These are phyloP conservation scores for Fusarium begoniae DNA, from an alignment of 2,329 filamentous ascomycete genomes.

Conservation along the genomic window DNA sequence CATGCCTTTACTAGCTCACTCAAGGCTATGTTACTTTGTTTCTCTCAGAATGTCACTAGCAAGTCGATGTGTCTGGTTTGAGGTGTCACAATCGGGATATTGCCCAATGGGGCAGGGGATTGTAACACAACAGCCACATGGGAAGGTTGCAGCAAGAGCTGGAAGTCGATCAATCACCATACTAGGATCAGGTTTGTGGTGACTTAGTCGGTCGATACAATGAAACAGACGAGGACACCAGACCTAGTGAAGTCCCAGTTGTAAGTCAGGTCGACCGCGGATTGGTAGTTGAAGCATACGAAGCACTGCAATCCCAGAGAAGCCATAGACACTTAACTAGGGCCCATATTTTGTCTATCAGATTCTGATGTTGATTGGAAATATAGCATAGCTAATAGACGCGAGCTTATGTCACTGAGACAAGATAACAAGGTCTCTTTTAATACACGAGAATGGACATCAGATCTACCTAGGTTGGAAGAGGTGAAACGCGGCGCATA, in stretches of 20 bases:
- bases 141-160: constrained; percentile 20
- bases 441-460: background rate
- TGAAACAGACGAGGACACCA: background rate
- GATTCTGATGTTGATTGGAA: background rate
- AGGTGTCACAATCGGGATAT: constrained; percentile 25
- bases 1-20: constrained; percentile 16
- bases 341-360: background rate
- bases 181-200: constrained; percentile 21
- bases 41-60: constrained; percentile 1
- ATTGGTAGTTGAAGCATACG: background rate
- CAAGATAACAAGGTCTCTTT: background rate
- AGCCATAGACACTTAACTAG: background rate
- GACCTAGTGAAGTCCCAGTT: background rate
- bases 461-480: background rate
- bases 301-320: background rate
- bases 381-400: background rate
- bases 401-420: background rate
- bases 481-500: background rate
- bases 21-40: background rate
- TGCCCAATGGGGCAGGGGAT: constrained; percentile 30
- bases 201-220: background rate
- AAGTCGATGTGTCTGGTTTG: constrained; percentile 20
- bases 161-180: constrained; percentile 25
- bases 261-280: background rate
- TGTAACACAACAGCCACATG: constrained; percentile 22